phyloP scores from a whole-genome alignment of 495 filamentous ascomycete genomes.

The Hypoxylon fuscum region DNA sequence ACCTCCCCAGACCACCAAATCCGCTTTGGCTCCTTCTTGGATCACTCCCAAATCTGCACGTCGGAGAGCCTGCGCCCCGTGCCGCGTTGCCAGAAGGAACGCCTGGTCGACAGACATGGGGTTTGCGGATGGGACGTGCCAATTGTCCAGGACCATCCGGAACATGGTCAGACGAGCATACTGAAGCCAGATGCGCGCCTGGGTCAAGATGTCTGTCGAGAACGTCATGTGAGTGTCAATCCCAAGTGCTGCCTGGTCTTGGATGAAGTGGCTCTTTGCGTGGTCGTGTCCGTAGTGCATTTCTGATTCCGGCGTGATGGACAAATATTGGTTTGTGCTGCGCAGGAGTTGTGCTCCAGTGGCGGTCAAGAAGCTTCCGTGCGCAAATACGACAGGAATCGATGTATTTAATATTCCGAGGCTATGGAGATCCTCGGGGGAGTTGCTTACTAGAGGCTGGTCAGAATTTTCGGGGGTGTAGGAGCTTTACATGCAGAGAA shows the following conservation, averaged over 20 bases:
- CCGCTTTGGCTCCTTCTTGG: conserved; percentile 56
- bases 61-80: conserved; percentile 55
- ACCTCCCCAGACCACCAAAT: conserved; percentile 62
- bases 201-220: conserved; percentile 46
- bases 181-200: conserved; percentile 54
- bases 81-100: conserved; percentile 58
- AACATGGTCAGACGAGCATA: conserved; percentile 43
- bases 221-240: conserved; percentile 50
- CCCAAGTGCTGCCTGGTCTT: conserved; percentile 48
- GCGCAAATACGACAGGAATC: conserved; percentile 54
- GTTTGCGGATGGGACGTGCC: conserved; percentile 50
- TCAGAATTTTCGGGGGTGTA: not conserved
- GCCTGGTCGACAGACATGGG: conserved; percentile 59
- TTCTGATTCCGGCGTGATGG: conserved; percentile 54
- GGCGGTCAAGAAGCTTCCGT: conserved; percentile 46
- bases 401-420: conserved; percentile 44
- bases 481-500: no score
- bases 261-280: conserved; percentile 40
- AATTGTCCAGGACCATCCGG: conserved; percentile 47
- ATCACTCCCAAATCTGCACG: conserved; percentile 58
- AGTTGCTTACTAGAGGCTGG: conserved; percentile 37
- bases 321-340: conserved; percentile 47
- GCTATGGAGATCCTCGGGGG: conserved; percentile 44
- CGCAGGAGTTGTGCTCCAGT: conserved; percentile 42
- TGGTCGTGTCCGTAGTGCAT: conserved; percentile 48